These are phyloP conservation scores for Amoeboaphelidium protococcarum DNA, from an alignment of 371 early-diverging fungal genomes.

Conservation along the genomic window DNA sequence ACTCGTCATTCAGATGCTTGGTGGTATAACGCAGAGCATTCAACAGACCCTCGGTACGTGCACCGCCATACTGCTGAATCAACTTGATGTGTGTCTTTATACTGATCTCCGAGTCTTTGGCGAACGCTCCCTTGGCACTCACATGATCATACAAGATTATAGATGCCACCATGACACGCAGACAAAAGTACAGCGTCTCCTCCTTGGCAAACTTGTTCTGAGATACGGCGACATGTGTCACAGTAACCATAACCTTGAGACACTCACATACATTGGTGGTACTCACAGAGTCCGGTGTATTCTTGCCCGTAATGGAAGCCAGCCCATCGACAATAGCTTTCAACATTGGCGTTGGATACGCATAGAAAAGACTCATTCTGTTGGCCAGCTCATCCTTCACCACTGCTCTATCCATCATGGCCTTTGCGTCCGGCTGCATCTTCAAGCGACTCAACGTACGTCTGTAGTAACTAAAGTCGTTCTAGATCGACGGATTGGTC, in stretches of 20 bases:
- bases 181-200: slow-evolving; percentile 10
- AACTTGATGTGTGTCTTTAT: slow-evolving; percentile 36
- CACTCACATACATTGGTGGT: background rate
- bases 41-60: slow-evolving; percentile 23
- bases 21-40: slow-evolving; percentile 48
- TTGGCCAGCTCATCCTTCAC: slow-evolving; percentile 67
- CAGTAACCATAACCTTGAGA: background rate
- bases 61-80: slow-evolving; percentile 30
- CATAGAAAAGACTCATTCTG: slow-evolving; percentile 74
- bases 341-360: slow-evolving; percentile 75
- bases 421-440: background rate
- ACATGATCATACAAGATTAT: slow-evolving; percentile 74
- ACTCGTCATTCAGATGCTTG: slow-evolving; percentile 46
- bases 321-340: slow-evolving; percentile 44
- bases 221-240: background rate
- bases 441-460: slow-evolving; percentile 28
- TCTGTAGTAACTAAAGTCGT: slow-evolving; percentile 87
- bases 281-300: no score
- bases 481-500: slow-evolving; percentile 68
- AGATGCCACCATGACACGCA: slow-evolving; percentile 60
- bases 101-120: slow-evolving; percentile 43
- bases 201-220: background rate
- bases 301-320: background rate
- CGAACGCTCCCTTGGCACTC: slow-evolving; percentile 47
- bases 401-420: slow-evolving; percentile 4